Evolutionary conservation across 192 early-diverging fungal genomes (phyloP).

Genomic region (Phlyctochytrium arcticum): DNA sequence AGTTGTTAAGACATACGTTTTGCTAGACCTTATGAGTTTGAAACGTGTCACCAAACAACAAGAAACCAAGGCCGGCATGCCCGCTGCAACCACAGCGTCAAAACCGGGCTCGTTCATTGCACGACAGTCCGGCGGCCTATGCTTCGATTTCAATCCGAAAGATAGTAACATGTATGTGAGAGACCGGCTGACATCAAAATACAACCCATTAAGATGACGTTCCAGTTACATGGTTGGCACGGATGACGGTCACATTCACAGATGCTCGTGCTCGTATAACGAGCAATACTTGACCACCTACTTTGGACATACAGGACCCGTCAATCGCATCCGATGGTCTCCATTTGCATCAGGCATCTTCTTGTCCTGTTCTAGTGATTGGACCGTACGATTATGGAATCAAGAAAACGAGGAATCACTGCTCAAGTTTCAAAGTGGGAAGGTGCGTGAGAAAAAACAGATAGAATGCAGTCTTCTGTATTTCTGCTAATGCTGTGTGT

Average conservation of each 20-base stretch:
- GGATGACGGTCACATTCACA: constrained; percentile 55
- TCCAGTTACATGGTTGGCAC: constrained; percentile 55
- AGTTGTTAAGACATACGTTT: neutral
- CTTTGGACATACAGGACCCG: constrained; percentile 51
- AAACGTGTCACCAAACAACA: constrained; percentile 53
- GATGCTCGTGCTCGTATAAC: constrained; percentile 58
- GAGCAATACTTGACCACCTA: constrained; percentile 58
- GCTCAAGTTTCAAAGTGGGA: constrained; percentile 57
- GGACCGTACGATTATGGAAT: constrained; percentile 56
- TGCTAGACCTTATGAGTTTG: constrained; percentile 52
- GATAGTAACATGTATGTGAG: constrained; percentile 48
- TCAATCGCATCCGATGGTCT: constrained; percentile 54
- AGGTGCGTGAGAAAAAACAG: constrained; percentile 22
- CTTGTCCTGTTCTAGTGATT: constrained; percentile 50
- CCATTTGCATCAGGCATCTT: constrained; percentile 47
- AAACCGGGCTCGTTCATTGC: constrained; percentile 51
- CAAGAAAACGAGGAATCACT: constrained; percentile 45
- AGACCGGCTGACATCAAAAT: neutral
- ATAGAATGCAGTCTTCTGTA: neutral
- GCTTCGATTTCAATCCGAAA: constrained; percentile 58
- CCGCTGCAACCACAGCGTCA: neutral
- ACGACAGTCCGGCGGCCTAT: constrained; percentile 52
- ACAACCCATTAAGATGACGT: neutral
- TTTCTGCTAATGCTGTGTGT: neutral
- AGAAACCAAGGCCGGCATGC: constrained; percentile 15